phyloP scores from a whole-genome alignment of 2,329 filamentous ascomycete genomes.

The Cylindrodendrum hubeiense region DNA sequence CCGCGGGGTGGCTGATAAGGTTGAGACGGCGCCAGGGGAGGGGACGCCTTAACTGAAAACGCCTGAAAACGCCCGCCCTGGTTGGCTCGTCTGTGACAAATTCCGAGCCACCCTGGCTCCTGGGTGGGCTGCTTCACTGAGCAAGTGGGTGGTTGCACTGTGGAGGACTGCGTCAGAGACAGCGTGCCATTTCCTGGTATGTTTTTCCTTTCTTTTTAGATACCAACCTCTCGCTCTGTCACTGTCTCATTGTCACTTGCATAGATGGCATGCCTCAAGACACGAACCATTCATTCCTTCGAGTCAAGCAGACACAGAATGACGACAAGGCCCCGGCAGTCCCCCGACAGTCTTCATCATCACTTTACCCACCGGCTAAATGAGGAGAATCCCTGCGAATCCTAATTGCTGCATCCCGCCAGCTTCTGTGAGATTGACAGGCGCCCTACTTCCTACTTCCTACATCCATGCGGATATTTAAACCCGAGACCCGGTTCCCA shows the following conservation, averaged over 20 bases:
- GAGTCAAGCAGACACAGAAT: no score
- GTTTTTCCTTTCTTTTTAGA: no score
- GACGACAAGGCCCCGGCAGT: no score
- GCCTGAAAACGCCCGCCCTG: slow-evolving; percentile 1
- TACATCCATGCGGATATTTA: slow-evolving; percentile 13
- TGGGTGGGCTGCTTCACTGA: not conserved
- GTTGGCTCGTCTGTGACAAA: slow-evolving; percentile 1
- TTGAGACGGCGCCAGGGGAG: slow-evolving; percentile 32
- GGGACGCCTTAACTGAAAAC: slow-evolving; percentile 12
- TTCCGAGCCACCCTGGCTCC: not conserved
- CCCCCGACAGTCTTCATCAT: not conserved
- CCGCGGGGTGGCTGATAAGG: slow-evolving; percentile 43
- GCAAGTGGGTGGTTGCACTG: slow-evolving; percentile 1
- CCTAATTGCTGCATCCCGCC: not conserved
- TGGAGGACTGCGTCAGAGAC: not conserved
- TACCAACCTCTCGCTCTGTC: no score
- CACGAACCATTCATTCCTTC: no score
- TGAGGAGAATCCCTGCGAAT: not conserved
- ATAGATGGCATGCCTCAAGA: no score
- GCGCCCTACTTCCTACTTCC: no score
- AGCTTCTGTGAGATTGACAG: slow-evolving; percentile 1
- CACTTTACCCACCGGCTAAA: not conserved
- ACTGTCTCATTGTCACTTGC: no score
- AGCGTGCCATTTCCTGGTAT: not conserved
- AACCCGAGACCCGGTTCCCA: not conserved